These are phyloP conservation scores for Aspergillus jensenii DNA, from an alignment of 2,329 filamentous ascomycete genomes.

Conservation along the genomic window DNA sequence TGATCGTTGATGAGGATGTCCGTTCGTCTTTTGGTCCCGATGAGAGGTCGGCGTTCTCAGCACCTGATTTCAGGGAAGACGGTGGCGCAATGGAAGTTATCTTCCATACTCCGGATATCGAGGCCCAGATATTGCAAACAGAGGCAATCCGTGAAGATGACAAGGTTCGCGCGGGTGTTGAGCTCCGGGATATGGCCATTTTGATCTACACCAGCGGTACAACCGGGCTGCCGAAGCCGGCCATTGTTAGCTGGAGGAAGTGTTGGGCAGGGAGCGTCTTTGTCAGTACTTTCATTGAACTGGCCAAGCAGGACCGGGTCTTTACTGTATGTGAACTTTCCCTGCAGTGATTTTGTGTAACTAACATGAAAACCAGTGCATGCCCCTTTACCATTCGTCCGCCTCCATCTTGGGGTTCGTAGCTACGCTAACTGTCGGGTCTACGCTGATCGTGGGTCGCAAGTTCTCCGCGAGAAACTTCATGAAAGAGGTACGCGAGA, in stretches of 20 bases:
- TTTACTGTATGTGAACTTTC: slow-evolving; percentile 61
- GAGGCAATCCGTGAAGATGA: slow-evolving; percentile 60
- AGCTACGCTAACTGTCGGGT: slow-evolving; percentile 59
- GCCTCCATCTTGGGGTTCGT: slow-evolving; percentile 69
- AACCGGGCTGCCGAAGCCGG: slow-evolving; percentile 78
- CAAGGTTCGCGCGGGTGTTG: slow-evolving; percentile 52
- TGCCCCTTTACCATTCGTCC: slow-evolving; percentile 87
- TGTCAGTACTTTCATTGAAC: slow-evolving; percentile 55
- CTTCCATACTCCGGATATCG: slow-evolving; percentile 59
- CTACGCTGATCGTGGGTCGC: slow-evolving; percentile 69
- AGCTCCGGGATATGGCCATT: slow-evolving; percentile 60
- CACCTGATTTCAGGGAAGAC: slow-evolving; percentile 41
- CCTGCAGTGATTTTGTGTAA: neutral
- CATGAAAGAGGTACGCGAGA: slow-evolving; percentile 72
- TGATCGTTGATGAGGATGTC: slow-evolving; percentile 70
- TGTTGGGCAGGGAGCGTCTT: slow-evolving; percentile 55
- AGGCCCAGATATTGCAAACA: slow-evolving; percentile 54
- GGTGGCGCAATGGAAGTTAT: slow-evolving; percentile 57
- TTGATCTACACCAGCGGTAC: slow-evolving; percentile 87
- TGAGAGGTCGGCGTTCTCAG: slow-evolving; percentile 41
- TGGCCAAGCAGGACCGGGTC: slow-evolving; percentile 66
- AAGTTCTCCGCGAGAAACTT: slow-evolving; percentile 77
- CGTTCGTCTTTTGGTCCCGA: slow-evolving; percentile 49
- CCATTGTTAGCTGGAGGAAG: slow-evolving; percentile 73
- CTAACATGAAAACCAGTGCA: slow-evolving; percentile 55